Evolutionary conservation across 1,139 yeast genomes (phyloP), one percentile per base, ranked within the genome.

Genomic region (Magnusiomyces ingens): DNA sequence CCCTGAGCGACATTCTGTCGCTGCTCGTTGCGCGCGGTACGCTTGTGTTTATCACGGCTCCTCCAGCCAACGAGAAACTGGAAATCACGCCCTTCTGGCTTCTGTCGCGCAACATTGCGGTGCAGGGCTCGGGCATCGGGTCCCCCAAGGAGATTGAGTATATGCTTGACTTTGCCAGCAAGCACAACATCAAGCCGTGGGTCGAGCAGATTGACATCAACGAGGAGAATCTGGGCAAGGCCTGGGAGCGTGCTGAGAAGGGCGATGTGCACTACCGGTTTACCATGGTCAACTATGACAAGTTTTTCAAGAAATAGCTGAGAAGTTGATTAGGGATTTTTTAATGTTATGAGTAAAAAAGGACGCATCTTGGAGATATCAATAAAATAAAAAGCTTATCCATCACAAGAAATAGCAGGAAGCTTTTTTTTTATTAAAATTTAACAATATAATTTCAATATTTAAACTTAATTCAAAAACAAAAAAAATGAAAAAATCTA

Each of bases 201-300:
- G 75, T 79, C 54, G 85, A 81, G 68, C 73, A 77, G 36, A 66
- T 81, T 47, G 78, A 81, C 48, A 71, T 81, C 55, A 71, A 74
- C 53, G 82, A 77, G 62, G 77, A 71, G 48, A 45, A 26, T 18
- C 35, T 49, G 2, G 21, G 29, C 6, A 36, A 19, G 5, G 38
- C 41, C 18, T 45, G 48, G 48, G 32, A 29, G 6, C 18, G 22
- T n/a, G n/a, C 26, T 3, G 32, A 49, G n/a, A 17, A 75, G 75
- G 81, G 82, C 62, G 83, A 82, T 57, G 84, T 80, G 54, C 77
- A 78, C 60, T 84, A 82, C 67, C 79, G 89, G 72, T 77, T 81
- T 63, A 83, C 82, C 10, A 71, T 84, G 62, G 77, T 79, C 52
- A 82, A 78, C 29, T 78, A 72, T 64, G 80, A 80, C 58, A 73